phyloP scores from a whole-genome alignment of 495 filamentous ascomycete species.

The Aspergillus saccharolyticus region DNA sequence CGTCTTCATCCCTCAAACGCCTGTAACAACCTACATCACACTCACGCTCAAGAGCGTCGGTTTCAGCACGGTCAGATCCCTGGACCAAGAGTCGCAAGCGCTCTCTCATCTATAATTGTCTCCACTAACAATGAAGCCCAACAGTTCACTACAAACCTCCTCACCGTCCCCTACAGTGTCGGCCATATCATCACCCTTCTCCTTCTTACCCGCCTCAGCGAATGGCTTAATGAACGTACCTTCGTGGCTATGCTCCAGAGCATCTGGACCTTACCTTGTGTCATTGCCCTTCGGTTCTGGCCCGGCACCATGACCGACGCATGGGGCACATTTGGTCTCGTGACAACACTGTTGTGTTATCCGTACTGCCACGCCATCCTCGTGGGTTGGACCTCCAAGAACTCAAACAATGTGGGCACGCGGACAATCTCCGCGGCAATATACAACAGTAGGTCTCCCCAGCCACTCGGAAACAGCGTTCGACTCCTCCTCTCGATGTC shows the following conservation, averaged over 20 bases:
- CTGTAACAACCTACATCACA: slow-evolving; percentile 44
- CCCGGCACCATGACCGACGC: slow-evolving; percentile 31
- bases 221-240: slow-evolving; percentile 41
- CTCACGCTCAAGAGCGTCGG: slow-evolving; percentile 46
- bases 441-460: slow-evolving; percentile 39
- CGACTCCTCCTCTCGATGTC: not conserved
- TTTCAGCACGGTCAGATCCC: slow-evolving; percentile 32
- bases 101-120: too few species aligned
- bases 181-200: slow-evolving; percentile 30
- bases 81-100: too few species aligned
- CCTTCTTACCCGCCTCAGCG: slow-evolving; percentile 38
- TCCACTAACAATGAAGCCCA: not conserved
- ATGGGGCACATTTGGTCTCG: slow-evolving; percentile 49
- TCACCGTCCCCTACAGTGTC: slow-evolving; percentile 51
- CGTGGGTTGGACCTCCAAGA: slow-evolving; percentile 56
- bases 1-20: slow-evolving; percentile 43
- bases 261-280: slow-evolving; percentile 51
- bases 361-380: slow-evolving; percentile 59
- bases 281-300: slow-evolving; percentile 44
- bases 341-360: slow-evolving; percentile 47
- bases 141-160: slow-evolving; percentile 47
- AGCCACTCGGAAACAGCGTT: not conserved
- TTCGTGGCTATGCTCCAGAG: slow-evolving; percentile 42
- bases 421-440: slow-evolving; percentile 54
- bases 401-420: slow-evolving; percentile 57